Evolutionary conservation across 179 eudicot species (phyloP).

Genomic region (Pouteria campechiana): DNA sequence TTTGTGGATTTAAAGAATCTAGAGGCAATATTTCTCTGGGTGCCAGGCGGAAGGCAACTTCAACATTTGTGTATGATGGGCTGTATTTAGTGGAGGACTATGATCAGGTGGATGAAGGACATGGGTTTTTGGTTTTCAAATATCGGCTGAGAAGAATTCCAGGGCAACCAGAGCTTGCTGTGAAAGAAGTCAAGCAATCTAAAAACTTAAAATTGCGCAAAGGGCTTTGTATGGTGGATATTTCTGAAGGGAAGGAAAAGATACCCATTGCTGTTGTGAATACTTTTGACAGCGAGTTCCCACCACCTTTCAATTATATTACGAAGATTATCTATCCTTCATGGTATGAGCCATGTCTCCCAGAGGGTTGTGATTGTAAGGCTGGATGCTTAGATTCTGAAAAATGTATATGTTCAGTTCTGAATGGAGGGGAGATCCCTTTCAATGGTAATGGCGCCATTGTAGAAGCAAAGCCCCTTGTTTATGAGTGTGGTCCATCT

Average conservation of each 20-base stretch:
- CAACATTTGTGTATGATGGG: conserved; percentile 72
- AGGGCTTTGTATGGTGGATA: conserved; percentile 38
- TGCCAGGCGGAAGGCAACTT: conserved; percentile 25
- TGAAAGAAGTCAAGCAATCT: conserved; percentile 62
- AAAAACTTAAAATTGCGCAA: conserved; percentile 34
- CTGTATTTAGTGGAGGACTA: conserved; percentile 45
- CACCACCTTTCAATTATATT: conserved; percentile 52
- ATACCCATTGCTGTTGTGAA: conserved; percentile 52
- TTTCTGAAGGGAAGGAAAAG: conserved; percentile 46
- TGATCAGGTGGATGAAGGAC: conserved; percentile 32
- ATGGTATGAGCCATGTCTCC: conserved; percentile 34
- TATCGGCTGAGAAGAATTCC: conserved; percentile 56
- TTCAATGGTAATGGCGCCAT: conserved; percentile 63
- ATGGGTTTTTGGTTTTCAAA: conserved; percentile 61
- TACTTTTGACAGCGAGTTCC: conserved; percentile 44
- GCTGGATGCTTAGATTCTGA: conserved; percentile 46
- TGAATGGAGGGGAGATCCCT: conserved; percentile 78
- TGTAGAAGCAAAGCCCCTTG: conserved; percentile 56
- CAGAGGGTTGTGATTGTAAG: conserved; percentile 54
- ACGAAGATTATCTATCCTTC: conserved; percentile 51
- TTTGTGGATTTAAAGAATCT: conserved; percentile 56
- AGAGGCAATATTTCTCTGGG: conserved; percentile 29
- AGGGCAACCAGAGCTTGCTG: conserved; percentile 64
- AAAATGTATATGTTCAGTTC: conserved; percentile 48
- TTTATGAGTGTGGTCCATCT: conserved; percentile 78